Evolutionary conservation across 1,284 basidiomycete species (phyloP), one percentile per base, ranked within the genome.

Genomic region (Trichosporon sp.): DNA sequence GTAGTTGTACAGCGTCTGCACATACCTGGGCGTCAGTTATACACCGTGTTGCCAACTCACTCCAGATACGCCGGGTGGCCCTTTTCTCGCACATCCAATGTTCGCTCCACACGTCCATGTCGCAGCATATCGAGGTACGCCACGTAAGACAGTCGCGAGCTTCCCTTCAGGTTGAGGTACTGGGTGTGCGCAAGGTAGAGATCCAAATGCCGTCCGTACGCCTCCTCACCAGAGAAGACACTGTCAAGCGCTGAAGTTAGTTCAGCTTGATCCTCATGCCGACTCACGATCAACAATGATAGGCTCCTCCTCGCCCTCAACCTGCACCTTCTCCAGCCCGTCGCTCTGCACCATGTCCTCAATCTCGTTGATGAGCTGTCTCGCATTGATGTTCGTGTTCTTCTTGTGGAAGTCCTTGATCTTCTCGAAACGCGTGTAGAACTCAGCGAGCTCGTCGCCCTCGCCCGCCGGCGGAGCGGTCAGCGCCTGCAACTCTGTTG

Each of bases 361-460:
- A 69, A 95, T 84, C 81, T 94, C 91, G 66, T 87, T 83, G 78
- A 92, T 86, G 80, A 92, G 87, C 70, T 88, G 87, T 76, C 87
- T 87, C 82, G 89, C 84, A 76, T 88, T 85, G 81, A 88, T 84
- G 82, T 92, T 89, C 81, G 92, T 93, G 84, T 98, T 96, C 83
- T 92, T 93, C 79, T 86, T 85, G 84, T 98, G 90, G 85, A 97
- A 93, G 75, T 95, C 93, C 82, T 94, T 92, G 79, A 99, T 88
- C 84, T 90, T 91, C 75, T 87, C 88, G 82, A 99, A 88, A 78
- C 95, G 88, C 74, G 87, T 83, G 82, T 99, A 99, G 84, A 99
- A 99, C 78, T 95, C 91, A 56, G 88, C 87, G 58, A 97, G 84
- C 78, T 96, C 91, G 74, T 88, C 87, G 29, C 78, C 71, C 85